phyloP scores from a whole-genome alignment of 1,139 yeast genomes.

The Dujonia santamariae region DNA sequence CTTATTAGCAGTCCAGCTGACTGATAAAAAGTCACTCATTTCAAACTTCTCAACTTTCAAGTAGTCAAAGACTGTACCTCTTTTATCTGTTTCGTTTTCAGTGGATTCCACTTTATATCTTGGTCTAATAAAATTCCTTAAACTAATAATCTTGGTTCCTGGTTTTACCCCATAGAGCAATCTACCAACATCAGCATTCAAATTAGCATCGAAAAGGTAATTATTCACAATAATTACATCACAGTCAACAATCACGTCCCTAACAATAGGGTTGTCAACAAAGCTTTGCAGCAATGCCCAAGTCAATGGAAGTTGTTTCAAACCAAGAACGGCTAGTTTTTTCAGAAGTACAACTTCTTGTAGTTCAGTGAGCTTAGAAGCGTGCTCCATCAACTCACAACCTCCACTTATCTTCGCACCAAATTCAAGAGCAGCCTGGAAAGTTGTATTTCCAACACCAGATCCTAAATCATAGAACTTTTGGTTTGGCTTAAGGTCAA shows the following conservation, averaged over 20 bases:
- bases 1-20: constrained; percentile 88
- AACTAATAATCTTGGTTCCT: constrained; percentile 76
- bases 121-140: constrained; percentile 69
- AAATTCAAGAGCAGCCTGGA: constrained; percentile 85
- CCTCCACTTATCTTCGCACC: constrained; percentile 81
- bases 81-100: constrained; percentile 12
- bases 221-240: constrained; percentile 79
- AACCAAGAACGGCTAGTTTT: constrained; percentile 62
- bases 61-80: constrained; percentile 56
- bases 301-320: constrained; percentile 52
- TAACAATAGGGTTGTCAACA: constrained; percentile 59
- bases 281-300: constrained; percentile 71
- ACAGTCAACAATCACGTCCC: constrained; percentile 52
- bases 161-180: constrained; percentile 61
- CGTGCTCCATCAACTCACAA: constrained; percentile 84
- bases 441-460: constrained; percentile 89
- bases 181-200: constrained; percentile 67
- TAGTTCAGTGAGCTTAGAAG: constrained; percentile 61
- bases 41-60: constrained; percentile 62
- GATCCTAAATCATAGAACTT: constrained; percentile 85
- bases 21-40: constrained; percentile 65
- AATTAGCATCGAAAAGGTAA: constrained; percentile 71
- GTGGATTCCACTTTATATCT: constrained; percentile 54
- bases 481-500: constrained; percentile 50
- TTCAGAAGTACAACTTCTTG: constrained; percentile 59